phyloP scores from a whole-genome alignment of 306 rosid species.

The Glycine soja region DNA sequence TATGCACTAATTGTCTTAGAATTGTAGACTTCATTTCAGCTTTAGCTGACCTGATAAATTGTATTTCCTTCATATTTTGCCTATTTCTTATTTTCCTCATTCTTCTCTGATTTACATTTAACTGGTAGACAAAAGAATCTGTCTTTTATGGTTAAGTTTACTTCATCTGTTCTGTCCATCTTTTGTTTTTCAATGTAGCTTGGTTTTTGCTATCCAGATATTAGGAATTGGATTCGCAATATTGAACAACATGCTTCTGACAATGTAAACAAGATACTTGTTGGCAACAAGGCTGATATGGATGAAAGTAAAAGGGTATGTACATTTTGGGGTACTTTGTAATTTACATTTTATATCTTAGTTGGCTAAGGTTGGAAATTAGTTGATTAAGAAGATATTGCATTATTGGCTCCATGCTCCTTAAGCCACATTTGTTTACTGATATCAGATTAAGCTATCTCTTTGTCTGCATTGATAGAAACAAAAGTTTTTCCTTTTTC shows the following conservation, averaged over 20 bases:
- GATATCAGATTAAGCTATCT: conserved; percentile 9
- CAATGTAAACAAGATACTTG: conserved; percentile 81
- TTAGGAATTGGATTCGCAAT: conserved; percentile 89
- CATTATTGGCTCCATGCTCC: not conserved
- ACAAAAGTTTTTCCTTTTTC: conserved; percentile 22
- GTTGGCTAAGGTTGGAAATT: conserved; percentile 23
- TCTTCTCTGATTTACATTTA: not conserved
- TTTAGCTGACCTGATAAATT: conserved; percentile 20
- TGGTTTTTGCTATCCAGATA: conserved; percentile 58
- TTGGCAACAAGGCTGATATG: conserved; percentile 92
- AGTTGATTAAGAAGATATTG: too few relatives aligned
- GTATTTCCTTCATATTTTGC: conserved; percentile 21
- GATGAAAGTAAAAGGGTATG: conserved; percentile 87
- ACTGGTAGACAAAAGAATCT: not conserved
- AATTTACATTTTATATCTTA: conserved; percentile 33
- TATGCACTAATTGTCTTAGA: not conserved
- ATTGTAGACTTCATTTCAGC: conserved; percentile 26
- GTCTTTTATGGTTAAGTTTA: conserved; percentile 21
- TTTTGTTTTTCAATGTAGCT: conserved; percentile 34
- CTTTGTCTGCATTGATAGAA: conserved; percentile 3
- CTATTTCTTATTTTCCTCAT: conserved; percentile 1
- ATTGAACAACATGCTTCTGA: conserved; percentile 89
- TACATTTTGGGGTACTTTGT: conserved; percentile 23
- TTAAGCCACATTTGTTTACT: conserved; percentile 14
- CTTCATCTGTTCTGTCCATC: not conserved